phyloP scores from a whole-genome alignment of 768 basidiomycete genomes.

The Mycena chlorophos region DNA sequence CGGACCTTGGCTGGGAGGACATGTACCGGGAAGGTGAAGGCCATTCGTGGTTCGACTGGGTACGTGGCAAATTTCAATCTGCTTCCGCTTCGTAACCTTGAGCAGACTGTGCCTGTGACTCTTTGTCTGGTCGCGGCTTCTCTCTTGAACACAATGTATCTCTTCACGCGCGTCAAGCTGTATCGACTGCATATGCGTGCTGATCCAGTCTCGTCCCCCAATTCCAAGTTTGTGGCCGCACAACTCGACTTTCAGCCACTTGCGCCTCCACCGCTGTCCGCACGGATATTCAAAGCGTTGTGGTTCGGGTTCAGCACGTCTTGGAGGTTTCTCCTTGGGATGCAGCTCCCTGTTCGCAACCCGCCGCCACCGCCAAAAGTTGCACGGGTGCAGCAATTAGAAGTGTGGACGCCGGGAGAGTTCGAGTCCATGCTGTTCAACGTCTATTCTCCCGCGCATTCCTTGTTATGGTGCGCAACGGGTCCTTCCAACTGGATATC shows the following conservation, averaged over 20 bases:
- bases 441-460: conserved; percentile 78
- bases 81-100: not conserved
- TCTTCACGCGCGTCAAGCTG: conserved; percentile 67
- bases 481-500: conserved; percentile 75
- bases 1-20: conserved; percentile 78
- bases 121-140: conserved; percentile 55
- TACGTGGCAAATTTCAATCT: conserved; percentile 32
- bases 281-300: conserved; percentile 43
- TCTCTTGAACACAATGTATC: conserved; percentile 59
- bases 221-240: conserved; percentile 65
- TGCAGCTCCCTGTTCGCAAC: conserved; percentile 45
- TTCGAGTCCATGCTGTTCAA: conserved; percentile 69
- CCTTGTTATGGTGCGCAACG: conserved; percentile 71
- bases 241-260: conserved; percentile 48
- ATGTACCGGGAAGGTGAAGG: conserved; percentile 68
- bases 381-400: conserved; percentile 69
- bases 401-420: conserved; percentile 76
- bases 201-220: conserved; percentile 69
- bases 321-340: conserved; percentile 68
- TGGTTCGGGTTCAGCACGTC: conserved; percentile 57
- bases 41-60: conserved; percentile 80
- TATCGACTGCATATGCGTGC: conserved; percentile 66
- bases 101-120: conserved; percentile 65
- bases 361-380: conserved; percentile 43
- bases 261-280: conserved; percentile 43